Base-by-base conservation (phyloP, 2,329 filamentous ascomycete species). In the Paecilomyces formosus region DNA sequence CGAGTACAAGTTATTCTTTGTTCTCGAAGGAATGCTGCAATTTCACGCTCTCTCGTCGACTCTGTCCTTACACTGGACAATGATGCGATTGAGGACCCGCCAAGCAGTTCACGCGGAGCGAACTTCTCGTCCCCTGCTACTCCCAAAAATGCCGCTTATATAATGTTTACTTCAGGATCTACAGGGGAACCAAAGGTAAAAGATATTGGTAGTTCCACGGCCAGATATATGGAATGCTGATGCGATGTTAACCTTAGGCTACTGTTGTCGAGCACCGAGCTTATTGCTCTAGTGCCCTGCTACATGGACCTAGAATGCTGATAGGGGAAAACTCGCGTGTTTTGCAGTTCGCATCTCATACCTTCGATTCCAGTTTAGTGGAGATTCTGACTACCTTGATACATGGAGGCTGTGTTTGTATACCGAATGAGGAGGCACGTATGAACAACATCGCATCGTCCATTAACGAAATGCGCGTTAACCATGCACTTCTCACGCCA, bases 241-340 rank as follows among this genome's bases (percentile, higher is more conserved):
- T 21, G 52, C 26, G 33, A 62, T 64, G 31, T 66, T 59, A 18
- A 30, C 30, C 33, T n/a, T 57, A 76, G 74, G 86, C 85, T 3
- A 82, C 86, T n/a, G 79, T 86, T 54, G 81, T 88, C 60, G 83
- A 82, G 11, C 87, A 89, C 64, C 74, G 75, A 0, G 81, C 85
- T 0, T 78, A 86, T 13, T 80, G 84, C 1, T 83, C 85, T 0
- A 76, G 80, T 2, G 79, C 84, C 26, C 69, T 79, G 8, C 78
- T 77, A 0, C 83, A 86, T 65, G 82, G 79, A 0, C 70, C 76
- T 0, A 77, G 78, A 0, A 72, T 86, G 35, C 57, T 56, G 22
- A 78, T 88, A 24, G 74, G 76, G 30, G 69, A 76, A 0, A 70
- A 78, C 0, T 83, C 83, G 13, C 77, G 87, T 3, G 80, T 85